Evolutionary conservation across 257 asterid species (phyloP), one percentile per base, ranked within the genome.

Genomic region (Rehmannia glutinosa): DNA sequence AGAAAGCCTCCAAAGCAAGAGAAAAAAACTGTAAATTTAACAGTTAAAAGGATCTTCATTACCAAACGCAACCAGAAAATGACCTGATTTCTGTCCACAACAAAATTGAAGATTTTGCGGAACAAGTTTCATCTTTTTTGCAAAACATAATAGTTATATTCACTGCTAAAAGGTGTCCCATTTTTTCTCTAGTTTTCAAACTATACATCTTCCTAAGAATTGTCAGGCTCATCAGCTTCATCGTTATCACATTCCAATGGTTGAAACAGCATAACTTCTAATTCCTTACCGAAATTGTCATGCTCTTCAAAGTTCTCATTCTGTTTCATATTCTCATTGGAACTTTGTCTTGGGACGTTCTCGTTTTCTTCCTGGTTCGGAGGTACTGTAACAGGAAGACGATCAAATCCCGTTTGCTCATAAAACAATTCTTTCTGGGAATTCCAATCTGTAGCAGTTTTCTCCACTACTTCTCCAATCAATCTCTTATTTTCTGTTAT

Each of bases 381-480:
- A n/a, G 65, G 77, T 33, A 39, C 64, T 15, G 64, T 67, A 51
- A 54, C 58, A 28, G 65, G 64, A 19, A 5, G 61, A 50, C 32
- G 73, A 57, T 21, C 8, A 38, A 49, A 17, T 10, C 94, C 82
- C 6, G 84, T 91, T 78, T 65, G 84, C 63, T 79, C 73, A 59
- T 80, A 84, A 73, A 84, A 80, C 52, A 55, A 20, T 32, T 81
- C 86, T 76, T 86, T 86, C 84, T 84, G 88, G 71, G 68, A 54
- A 55, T 79, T 77, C 95, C 95, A 88, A 64, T 80, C 88, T 49
- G 68, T 76, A 52, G 80, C 85, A 19, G 75, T 85, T 74, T 82
- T 80, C 80, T 77, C 88, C 41, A 86, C 72, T 24, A 72, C 57
- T 25, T 90, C 88, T 33, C 94, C 97, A 38, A 90, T 77, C 82